Evolutionary conservation across 768 basidiomycete genomes (phyloP), one percentile per base, ranked within the genome.

Genomic region (Cystofilobasidium bisporidii): DNA sequence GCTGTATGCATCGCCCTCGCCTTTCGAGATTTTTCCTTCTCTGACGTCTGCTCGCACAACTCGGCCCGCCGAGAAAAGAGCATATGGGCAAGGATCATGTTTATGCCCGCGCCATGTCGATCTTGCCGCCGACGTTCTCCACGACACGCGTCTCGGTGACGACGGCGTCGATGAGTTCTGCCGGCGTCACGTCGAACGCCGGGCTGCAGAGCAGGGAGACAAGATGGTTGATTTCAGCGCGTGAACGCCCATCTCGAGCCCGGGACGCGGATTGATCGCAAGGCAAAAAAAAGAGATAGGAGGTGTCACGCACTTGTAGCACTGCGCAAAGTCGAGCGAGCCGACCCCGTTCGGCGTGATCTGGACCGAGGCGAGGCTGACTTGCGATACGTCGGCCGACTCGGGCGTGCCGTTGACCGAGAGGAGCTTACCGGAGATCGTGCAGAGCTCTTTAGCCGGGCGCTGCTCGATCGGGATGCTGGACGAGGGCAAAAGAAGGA

Each of bases 61-160:
- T n/a, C n/a, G n/a, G n/a, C n/a, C n/a, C n/a, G n/a, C n/a, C n/a
- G n/a, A n/a, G n/a, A n/a, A n/a, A n/a, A n/a, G n/a, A n/a, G n/a
- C n/a, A n/a, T n/a, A n/a, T n/a, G n/a, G n/a, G n/a, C n/a, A n/a
- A n/a, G n/a, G n/a, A n/a, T n/a, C n/a, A n/a, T 36, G 36, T 5
- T 17, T 47, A 56, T 2, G 53, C 11, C 10, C 53, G 53, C 26
- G 53, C 2, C 68, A 69, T 69, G 48, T 64, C 63, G 30, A 69
- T 69, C 57, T 64, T 64, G 11, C 68, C 68, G 47, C 59, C 68
- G 14, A 64, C 33, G 63, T 86, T 86, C 67, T 86, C 83, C 4
- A 89, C 90, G 0, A 96, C 91, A 10, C 94, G 92, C 72, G 88
- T 91, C 79, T 98, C 94, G 2, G 92, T 97, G 17, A 93, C 91